Evolutionary conservation across 768 basidiomycete genomes (phyloP).

Genomic region (Boletus reticuloceps): DNA sequence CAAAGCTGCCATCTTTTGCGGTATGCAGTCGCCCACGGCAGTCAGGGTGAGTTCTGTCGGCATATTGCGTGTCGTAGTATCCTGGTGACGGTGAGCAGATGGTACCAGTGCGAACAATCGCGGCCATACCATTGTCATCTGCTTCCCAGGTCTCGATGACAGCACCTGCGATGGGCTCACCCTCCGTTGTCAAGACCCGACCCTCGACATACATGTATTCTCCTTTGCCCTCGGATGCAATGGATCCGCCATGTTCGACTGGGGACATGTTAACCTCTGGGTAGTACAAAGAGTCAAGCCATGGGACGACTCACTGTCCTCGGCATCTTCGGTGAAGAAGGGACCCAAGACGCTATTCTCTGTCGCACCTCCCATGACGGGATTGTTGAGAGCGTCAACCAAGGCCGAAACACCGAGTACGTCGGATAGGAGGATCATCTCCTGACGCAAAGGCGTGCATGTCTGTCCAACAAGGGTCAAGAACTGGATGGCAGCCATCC

Average conservation of each 20-base stretch:
- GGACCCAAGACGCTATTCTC: constrained; percentile 80
- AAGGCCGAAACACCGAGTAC: constrained; percentile 74
- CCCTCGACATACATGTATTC: constrained; percentile 83
- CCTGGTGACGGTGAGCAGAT: constrained; percentile 5
- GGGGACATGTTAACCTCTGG: not conserved
- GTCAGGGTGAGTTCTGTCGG: constrained; percentile 55
- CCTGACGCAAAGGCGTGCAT: constrained; percentile 67
- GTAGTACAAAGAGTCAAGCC: not conserved
- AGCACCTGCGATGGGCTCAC: constrained; percentile 62
- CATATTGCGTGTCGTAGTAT: constrained; percentile 52
- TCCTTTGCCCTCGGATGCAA: constrained; percentile 86
- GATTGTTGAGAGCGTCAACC: constrained; percentile 73
- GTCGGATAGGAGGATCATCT: constrained; percentile 87
- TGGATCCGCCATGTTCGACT: constrained; percentile 71
- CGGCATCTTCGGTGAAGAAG: constrained; percentile 77
- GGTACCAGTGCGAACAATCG: constrained; percentile 22
- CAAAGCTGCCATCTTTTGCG: constrained; percentile 60
- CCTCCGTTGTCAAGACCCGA: constrained; percentile 53
- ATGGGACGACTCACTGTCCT: constrained; percentile 48
- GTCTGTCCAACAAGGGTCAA: constrained; percentile 72
- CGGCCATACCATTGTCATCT: constrained; percentile 52
- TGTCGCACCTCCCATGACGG: constrained; percentile 58
- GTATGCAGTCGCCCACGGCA: constrained; percentile 67
- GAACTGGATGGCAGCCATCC: constrained; percentile 79
- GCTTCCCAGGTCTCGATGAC: constrained; percentile 85